Conservation (phyloP, 2,329 filamentous ascomycete species). For the Chaetomiaceae sp. region DNA sequence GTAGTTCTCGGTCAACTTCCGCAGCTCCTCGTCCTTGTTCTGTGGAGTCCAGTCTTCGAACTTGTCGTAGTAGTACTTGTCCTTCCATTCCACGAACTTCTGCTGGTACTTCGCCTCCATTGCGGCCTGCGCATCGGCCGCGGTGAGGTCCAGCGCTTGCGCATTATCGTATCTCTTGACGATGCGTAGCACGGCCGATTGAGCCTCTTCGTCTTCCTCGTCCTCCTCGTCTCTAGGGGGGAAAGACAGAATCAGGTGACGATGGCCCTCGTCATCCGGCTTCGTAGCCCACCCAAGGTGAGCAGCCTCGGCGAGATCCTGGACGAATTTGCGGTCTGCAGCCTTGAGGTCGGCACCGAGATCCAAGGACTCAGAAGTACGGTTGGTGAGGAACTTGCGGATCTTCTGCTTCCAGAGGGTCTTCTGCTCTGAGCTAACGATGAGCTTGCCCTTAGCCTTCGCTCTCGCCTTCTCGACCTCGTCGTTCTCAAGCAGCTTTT, state of each 20-base stretch:
- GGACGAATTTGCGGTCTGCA: conserved; percentile 85
- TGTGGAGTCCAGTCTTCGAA: conserved; percentile 80
- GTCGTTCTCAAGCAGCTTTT: conserved; percentile 66
- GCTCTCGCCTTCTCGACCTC: conserved; percentile 53
- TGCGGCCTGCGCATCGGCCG: conserved; percentile 70
- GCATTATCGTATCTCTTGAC: conserved; percentile 89
- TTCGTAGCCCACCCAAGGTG: conserved; percentile 53
- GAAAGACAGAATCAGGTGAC: conserved; percentile 46
- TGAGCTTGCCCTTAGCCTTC: conserved; percentile 54
- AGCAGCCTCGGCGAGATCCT: conserved; percentile 67
- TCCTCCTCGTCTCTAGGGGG: conserved; percentile 62
- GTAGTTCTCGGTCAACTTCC: conserved; percentile 85
- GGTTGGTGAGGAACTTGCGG: conserved; percentile 72
- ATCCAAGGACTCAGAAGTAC: conserved; percentile 60
- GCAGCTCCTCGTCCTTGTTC: conserved; percentile 68
- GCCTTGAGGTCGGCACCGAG: conserved; percentile 68
- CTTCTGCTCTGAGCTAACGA: conserved; percentile 74
- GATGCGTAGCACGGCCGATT: conserved; percentile 75
- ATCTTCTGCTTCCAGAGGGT: conserved; percentile 73
- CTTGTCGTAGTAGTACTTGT: conserved; percentile 85
- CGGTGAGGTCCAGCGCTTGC: conserved; percentile 70
- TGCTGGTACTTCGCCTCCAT: conserved; percentile 82
- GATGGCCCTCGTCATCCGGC: conserved; percentile 49
- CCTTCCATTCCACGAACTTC: conserved; percentile 90
- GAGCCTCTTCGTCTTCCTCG: conserved; percentile 76